Base-by-base conservation (phyloP, 2,329 filamentous ascomycete species). In the Colletotrichum trifolii region DNA sequence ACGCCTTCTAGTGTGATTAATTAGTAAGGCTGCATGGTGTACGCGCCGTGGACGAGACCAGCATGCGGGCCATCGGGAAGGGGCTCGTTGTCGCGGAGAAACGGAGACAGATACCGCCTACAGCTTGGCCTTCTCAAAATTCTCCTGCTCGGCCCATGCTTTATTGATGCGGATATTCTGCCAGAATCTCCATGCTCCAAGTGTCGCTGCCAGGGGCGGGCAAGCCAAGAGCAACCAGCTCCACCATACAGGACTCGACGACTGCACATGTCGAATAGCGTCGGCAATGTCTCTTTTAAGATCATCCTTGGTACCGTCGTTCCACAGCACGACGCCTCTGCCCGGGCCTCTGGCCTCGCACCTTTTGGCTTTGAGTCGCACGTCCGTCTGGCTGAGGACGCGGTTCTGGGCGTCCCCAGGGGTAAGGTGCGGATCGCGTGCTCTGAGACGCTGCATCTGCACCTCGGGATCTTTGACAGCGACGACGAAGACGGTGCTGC, bases 391-490 rank as follows among this genome's bases (percentile, higher is more conserved):
- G 74, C 93, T 96, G 68, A 85, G 81, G 6, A 99, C 93, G 15
- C 96, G 83, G 75, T 96, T 94, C 82, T 90, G 86, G 13, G 95
- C 96, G 75, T 99, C 96, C 74, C 96, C 91, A n/a, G 85, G 84
- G 8, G 85, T 91, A 39, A 98, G 79, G 77, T 97, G 91, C 42
- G 85, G 74, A 77, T 99, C 94, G 54, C 96, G 82, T 13, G 86
- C 88, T 71, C 89, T 85, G 64, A 99, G 78, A 62, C 96, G 83
- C 73, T 85, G 80, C 86, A 97, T 95, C 83, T 99, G 96, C 50
- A 94, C 85, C 67, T 84, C 86, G 0, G 92, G 90, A 70, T 97
- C 92, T 10, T 80, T 83, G 17, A 98, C 94, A 0, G 91, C 94
- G 2, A 98, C 95, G 0, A 99, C 94, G 66, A 97, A 79, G 13